Conservation (phyloP, 805 yeast genomes). For the Pichia kluyveri region DNA sequence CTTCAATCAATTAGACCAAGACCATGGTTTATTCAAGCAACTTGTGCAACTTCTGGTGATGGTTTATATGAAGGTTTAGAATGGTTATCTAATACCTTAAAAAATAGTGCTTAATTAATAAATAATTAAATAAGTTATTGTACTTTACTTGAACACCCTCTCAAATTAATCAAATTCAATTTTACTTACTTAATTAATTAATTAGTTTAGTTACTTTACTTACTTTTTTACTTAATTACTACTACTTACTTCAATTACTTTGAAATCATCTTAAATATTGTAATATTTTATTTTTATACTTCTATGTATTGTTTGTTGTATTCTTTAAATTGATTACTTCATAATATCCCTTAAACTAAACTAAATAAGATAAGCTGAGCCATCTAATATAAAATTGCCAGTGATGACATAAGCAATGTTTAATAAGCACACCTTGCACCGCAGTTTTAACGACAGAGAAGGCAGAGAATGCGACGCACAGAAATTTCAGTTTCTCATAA, state of each 20-base stretch:
- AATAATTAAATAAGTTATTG: not conserved
- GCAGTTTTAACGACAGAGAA: no score
- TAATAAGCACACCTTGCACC: no score
- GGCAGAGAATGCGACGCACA: no score
- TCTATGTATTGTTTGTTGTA: not conserved
- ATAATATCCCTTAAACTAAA: no score
- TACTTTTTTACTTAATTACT: not conserved
- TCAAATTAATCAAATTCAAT: not conserved
- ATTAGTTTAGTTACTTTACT: not conserved
- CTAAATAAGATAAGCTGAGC: no score
- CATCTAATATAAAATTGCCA: no score
- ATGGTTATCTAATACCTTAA: constrained; percentile 89
- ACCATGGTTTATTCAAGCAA: constrained; percentile 98
- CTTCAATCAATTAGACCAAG: constrained; percentile 96
- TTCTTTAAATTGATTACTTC: not conserved
- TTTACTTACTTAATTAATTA: not conserved
- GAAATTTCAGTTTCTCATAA: no score
- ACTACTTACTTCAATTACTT: no score
- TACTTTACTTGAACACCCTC: no score
- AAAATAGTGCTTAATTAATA: constrained; percentile 40
- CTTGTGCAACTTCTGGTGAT: constrained; percentile 99
- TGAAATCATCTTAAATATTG: not conserved
- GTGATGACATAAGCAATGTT: not conserved
- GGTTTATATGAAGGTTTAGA: constrained; percentile 97
- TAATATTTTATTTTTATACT: not conserved